Conservation (phyloP, 352 stramenopile genomes). For the Phytopythium kandeliae region DNA sequence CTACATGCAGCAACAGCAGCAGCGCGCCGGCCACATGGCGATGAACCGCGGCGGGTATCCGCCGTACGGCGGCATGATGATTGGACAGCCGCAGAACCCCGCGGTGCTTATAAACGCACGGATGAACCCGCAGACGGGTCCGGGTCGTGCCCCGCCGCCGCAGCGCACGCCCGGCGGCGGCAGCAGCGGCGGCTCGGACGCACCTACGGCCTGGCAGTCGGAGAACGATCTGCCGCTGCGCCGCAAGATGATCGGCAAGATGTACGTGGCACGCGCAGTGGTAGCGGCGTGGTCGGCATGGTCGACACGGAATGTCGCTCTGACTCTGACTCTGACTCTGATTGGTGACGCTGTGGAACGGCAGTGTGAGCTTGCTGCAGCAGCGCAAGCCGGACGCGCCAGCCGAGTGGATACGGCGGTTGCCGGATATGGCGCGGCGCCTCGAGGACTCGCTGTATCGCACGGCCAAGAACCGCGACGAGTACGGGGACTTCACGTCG, state of each 20-base stretch:
- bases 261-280: too few species aligned
- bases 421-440: constrained; percentile 97
- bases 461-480: constrained; percentile 88
- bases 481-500: constrained; percentile 95
- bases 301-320: too few species aligned
- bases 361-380: constrained; percentile 93
- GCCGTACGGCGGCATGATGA: constrained; percentile 69
- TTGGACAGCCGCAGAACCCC: constrained; percentile 14
- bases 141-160: constrained; percentile 32
- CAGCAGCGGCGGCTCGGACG: constrained; percentile 30
- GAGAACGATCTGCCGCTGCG: constrained; percentile 82
- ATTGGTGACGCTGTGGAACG: too few species aligned
- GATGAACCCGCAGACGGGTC: constrained; percentile 35
- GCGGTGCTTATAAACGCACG: constrained; percentile 29
- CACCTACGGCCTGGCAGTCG: constrained; percentile 77
- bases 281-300: too few species aligned
- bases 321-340: too few species aligned
- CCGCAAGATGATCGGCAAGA: constrained; percentile 90
- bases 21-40: constrained; percentile 42
- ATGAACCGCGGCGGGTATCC: constrained; percentile 45
- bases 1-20: constrained; percentile 59
- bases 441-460: constrained; percentile 97
- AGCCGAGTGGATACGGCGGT: constrained; percentile 95
- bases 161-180: constrained; percentile 33
- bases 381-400: constrained; percentile 96